Percentiles rank a stretch among this genome's conserved stretches.
These are phyloP conservation scores for Panicum miliaceum DNA, from an alignment of 176 grass and related monocot species.

Conservation along the genomic window DNA sequence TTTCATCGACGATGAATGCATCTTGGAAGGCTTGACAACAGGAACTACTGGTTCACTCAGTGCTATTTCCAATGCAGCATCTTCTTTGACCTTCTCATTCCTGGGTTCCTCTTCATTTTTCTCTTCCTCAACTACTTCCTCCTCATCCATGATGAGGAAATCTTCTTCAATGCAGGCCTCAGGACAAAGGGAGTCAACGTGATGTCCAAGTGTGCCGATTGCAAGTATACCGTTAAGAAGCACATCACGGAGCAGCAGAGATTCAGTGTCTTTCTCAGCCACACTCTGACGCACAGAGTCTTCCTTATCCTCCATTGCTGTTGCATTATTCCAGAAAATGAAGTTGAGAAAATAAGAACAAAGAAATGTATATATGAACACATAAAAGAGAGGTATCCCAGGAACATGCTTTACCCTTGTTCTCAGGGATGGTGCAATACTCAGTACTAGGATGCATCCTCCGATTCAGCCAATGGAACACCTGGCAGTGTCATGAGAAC, in stretches of 20 bases:
- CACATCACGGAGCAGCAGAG: constrained; percentile 84
- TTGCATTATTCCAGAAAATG: constrained; percentile 20
- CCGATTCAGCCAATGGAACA: constrained; percentile 80
- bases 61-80: background rate
- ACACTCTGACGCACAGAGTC: constrained; percentile 44
- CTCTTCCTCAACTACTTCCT: constrained; percentile 45
- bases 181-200: constrained; percentile 50
- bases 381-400: constrained; percentile 35
- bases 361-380: constrained; percentile 26
- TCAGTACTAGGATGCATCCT: constrained; percentile 65
- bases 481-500: constrained; percentile 58
- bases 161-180: constrained; percentile 45
- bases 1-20: constrained; percentile 53
- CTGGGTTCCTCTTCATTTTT: constrained; percentile 40
- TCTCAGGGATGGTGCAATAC: constrained; percentile 63
- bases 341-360: constrained; percentile 30
- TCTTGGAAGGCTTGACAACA: constrained; percentile 43
- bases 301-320: constrained; percentile 55
- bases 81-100: constrained; percentile 28
- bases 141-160: constrained; percentile 23
- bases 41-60: constrained; percentile 29
- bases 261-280: constrained; percentile 77
- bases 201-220: constrained; percentile 85
- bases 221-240: constrained; percentile 78
- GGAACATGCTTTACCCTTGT: constrained; percentile 54